Conservation (phyloP, 2,329 filamentous ascomycete species). For the Venturia asperata region DNA sequence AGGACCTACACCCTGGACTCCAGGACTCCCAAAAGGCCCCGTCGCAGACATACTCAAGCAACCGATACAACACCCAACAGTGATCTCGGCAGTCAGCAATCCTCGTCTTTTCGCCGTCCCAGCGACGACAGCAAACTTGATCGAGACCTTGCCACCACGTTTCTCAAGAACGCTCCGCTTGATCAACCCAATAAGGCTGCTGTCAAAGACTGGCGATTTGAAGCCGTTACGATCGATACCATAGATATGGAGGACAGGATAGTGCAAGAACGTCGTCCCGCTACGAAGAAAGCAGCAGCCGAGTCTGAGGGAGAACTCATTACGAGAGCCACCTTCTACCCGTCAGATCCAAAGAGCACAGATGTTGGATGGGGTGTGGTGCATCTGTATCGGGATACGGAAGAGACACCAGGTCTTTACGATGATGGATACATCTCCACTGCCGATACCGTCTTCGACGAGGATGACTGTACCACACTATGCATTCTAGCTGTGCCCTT, state of each 20-base stretch:
- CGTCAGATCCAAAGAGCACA: slow-evolving; percentile 62
- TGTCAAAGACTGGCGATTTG: slow-evolving; percentile 70
- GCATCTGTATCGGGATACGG: slow-evolving; percentile 81
- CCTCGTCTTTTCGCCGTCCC: background rate
- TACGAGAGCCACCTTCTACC: slow-evolving; percentile 74
- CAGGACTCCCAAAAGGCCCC: background rate
- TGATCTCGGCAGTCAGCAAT: background rate
- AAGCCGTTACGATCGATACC: slow-evolving; percentile 68
- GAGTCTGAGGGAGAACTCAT: slow-evolving; percentile 53
- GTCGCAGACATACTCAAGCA: slow-evolving; percentile 2
- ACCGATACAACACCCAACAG: background rate
- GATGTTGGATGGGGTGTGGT: slow-evolving; percentile 89
- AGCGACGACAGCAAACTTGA: background rate
- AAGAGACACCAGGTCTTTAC: slow-evolving; percentile 60
- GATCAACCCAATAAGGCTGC: background rate
- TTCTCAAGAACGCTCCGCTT: background rate
- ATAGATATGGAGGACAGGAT: slow-evolving; percentile 58
- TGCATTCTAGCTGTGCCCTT: slow-evolving; percentile 93
- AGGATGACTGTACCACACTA: slow-evolving; percentile 73
- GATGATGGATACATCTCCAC: slow-evolving; percentile 31
- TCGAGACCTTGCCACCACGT: background rate
- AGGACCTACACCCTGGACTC: slow-evolving; percentile 34
- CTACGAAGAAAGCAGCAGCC: slow-evolving; percentile 39
- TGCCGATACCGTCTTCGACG: slow-evolving; percentile 29
- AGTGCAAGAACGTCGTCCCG: slow-evolving; percentile 26